Evolutionary conservation across 495 filamentous ascomycete genomes (phyloP).

Genomic region (Lophiotrema nucula): DNA sequence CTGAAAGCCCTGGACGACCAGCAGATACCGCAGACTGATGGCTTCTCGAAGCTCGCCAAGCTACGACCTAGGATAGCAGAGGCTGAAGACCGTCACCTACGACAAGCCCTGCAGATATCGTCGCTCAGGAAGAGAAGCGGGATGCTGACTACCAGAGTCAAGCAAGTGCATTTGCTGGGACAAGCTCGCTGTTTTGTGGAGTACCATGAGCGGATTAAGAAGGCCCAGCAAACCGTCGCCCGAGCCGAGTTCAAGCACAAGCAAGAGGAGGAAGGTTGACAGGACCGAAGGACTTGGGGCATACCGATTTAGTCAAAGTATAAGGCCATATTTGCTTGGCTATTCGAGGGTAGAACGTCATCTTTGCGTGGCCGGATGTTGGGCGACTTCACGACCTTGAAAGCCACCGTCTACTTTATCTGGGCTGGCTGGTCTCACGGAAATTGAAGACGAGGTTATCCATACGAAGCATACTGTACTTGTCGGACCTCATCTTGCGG

Average conservation of each 20-base stretch:
- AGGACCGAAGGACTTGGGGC: too few species aligned
- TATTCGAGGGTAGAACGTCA: background rate
- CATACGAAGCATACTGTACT: too few species aligned
- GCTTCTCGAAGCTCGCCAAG: slow-evolving; percentile 64
- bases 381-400: too few species aligned
- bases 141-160: slow-evolving; percentile 72
- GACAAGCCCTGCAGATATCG: slow-evolving; percentile 70
- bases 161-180: slow-evolving; percentile 67
- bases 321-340: too few species aligned
- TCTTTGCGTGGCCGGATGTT: background rate
- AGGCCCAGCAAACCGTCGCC: slow-evolving; percentile 64
- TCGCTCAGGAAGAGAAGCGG: slow-evolving; percentile 73
- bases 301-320: too few species aligned
- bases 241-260: slow-evolving; percentile 51
- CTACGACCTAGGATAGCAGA: slow-evolving; percentile 69
- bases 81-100: slow-evolving; percentile 62
- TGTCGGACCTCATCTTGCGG: too few species aligned
- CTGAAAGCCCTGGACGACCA: slow-evolving; percentile 78
- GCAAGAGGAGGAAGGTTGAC: slow-evolving; percentile 31
- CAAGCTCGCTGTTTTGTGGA: slow-evolving; percentile 71
- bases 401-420: too few species aligned
- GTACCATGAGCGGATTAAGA: slow-evolving; percentile 66
- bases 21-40: slow-evolving; percentile 66
- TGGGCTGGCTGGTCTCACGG: too few species aligned
- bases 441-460: too few species aligned